Conservation (phyloP, 768 basidiomycete species). For the Pisolithus microcarpus region DNA sequence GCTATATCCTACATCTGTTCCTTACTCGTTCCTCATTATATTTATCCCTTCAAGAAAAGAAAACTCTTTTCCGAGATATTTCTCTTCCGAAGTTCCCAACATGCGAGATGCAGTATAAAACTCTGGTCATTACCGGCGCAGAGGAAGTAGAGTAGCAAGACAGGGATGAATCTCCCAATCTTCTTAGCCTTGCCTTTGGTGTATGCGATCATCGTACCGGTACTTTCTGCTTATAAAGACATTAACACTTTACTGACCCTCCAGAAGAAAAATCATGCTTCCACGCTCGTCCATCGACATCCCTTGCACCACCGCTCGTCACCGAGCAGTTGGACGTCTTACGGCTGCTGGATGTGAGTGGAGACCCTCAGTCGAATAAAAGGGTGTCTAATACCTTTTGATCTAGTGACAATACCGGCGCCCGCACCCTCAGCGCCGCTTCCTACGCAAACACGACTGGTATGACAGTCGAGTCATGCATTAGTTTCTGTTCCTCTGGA, state of each 20-base stretch:
- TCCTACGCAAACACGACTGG: constrained; percentile 36
- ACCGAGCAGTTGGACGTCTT: constrained; percentile 48
- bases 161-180: constrained; percentile 6
- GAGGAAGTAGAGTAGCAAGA: neutral
- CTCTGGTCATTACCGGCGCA: neutral
- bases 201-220: constrained; percentile 1
- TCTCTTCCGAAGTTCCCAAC: neutral
- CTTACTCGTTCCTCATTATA: no score
- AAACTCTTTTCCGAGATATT: constrained; percentile 11
- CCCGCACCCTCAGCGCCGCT: constrained; percentile 50
- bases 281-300: neutral
- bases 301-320: constrained; percentile 24
- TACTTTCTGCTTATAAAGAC: neutral
- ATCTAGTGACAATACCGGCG: constrained; percentile 47
- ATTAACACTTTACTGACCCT: neutral
- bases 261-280: neutral
- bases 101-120: constrained; percentile 9
- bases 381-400: constrained; percentile 1
- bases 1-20: no score
- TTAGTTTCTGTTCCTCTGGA: constrained; percentile 35
- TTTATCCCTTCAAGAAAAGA: no score
- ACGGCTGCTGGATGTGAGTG: constrained; percentile 57
- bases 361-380: constrained; percentile 7
- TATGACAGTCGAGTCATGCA: constrained; percentile 58
- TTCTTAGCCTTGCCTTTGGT: constrained; percentile 1